These are phyloP conservation scores for Huntiella moniliformis DNA, from an alignment of 2,329 filamentous ascomycete species.

Conservation along the genomic window DNA sequence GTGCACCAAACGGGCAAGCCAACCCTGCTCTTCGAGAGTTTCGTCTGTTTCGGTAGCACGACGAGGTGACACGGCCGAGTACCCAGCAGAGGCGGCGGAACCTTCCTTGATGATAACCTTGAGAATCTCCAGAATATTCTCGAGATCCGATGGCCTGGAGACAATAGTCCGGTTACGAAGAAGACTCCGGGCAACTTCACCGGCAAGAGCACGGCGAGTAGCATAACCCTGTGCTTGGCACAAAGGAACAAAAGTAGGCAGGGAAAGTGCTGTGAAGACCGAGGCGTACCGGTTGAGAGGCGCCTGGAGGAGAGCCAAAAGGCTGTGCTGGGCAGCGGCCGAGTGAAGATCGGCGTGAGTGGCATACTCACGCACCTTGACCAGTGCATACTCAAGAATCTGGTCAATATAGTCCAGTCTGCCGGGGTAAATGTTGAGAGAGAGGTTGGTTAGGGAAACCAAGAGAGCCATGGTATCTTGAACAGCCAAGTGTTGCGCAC, in stretches of 20 bases:
- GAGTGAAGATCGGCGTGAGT: constrained; percentile 95
- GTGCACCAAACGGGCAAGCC: constrained; percentile 84
- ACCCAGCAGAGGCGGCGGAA: constrained; percentile 63
- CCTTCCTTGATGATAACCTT: constrained; percentile 90
- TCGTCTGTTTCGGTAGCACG: constrained; percentile 77
- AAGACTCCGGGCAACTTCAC: constrained; percentile 68
- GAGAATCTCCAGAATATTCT: constrained; percentile 73
- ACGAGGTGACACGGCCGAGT: constrained; percentile 62
- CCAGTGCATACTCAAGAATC: constrained; percentile 69
- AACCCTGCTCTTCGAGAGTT: constrained; percentile 94
- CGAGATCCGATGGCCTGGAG: constrained; percentile 57
- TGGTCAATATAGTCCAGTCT: constrained; percentile 89
- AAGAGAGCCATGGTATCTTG: constrained; percentile 87
- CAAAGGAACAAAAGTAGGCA: constrained; percentile 81
- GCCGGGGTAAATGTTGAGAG: constrained; percentile 88
- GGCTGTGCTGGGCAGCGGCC: constrained; percentile 65
- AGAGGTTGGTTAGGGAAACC: constrained; percentile 84
- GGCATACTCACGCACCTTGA: constrained; percentile 71
- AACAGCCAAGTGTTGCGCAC: constrained; percentile 75
- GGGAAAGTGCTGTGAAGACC: constrained; percentile 84
- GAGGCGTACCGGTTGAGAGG: constrained; percentile 81
- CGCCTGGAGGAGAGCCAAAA: constrained; percentile 76
- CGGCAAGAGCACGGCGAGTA: constrained; percentile 75
- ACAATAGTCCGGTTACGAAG: constrained; percentile 68
- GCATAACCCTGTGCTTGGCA: constrained; percentile 84